Evolutionary conservation across 2,329 filamentous ascomycete genomes (phyloP), one percentile per base, ranked within the genome.

Genomic region (Pyrenochaeta sp.): DNA sequence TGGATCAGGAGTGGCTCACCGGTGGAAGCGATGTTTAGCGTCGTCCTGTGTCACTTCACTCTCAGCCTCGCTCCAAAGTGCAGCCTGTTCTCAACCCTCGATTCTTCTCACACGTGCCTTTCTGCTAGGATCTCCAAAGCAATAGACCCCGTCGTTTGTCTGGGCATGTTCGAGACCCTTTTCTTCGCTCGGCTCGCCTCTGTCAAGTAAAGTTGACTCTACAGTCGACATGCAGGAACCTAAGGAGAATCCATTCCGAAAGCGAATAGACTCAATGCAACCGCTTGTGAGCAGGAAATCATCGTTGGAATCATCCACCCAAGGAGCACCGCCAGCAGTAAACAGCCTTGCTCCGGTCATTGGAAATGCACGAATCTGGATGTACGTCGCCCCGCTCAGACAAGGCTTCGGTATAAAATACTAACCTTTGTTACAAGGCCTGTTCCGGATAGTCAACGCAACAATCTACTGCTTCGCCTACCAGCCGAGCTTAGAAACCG

Each of bases 391-490:
- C 12, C 12, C 24, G 2, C 36, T 39, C 5, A 6, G 4, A 13
- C 36, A 39, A 39, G 9, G 36, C 36, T 39, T 3, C 9, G 32
- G 32, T 25, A 24, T 19, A 25, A 10, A 25, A 12, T 19, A 44
- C 40, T 28, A 8, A 24, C 22, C 2, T 44, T 2, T 6, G 5
- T 28, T 28, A 2, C 2, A 1, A 47, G 45, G 12, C 10, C 45
- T 13, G 30, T 30, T 8, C n/a, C 45, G 45, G 25, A 47, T 19
- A 10, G 15, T 7, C 45, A 47, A 34, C 27, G 28, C 45, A 7
- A 32, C n/a, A 47, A 47, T 8, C 27, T 43, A 15, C 46, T 60
- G 1, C 50, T 62, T 1, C 52, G 50, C 15, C 54, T 65, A n/a
- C 57, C 60, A 0, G 25, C 57, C 1, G 62, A 65, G 30, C 24